These are phyloP conservation scores for Micromonas commoda DNA, from an alignment of 139 green algal species.

Conservation along the genomic window DNA sequence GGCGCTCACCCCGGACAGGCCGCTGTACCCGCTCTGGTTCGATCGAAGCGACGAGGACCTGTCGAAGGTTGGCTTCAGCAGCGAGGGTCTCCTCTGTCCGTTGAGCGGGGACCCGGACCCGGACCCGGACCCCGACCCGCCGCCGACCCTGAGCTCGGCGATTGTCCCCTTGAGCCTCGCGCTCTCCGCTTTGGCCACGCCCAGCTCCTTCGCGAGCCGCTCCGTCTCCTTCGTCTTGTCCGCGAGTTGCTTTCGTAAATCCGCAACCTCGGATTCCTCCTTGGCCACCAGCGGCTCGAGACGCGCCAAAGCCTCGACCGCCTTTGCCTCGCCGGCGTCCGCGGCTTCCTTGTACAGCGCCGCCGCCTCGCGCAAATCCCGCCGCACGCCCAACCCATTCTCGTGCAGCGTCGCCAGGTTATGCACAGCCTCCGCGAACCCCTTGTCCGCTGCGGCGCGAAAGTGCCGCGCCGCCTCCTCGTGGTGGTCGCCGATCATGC, in stretches of 20 bases:
- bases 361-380: neutral
- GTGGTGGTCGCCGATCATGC: neutral
- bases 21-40: neutral
- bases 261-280: neutral
- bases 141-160: neutral
- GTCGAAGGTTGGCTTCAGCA: neutral
- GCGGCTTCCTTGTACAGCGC: neutral
- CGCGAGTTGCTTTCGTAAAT: neutral
- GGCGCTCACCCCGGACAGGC: no score
- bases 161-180: neutral
- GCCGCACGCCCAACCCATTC: neutral
- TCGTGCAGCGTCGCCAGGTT: constrained; percentile 10
- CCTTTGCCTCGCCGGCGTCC: neutral
- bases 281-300: no score
- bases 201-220: neutral
- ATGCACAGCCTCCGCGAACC: constrained; percentile 1
- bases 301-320: neutral
- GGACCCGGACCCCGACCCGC: neutral
- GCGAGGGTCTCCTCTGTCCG: neutral
- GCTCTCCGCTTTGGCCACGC: neutral
- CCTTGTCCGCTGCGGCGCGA: neutral
- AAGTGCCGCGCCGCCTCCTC: neutral
- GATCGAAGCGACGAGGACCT: neutral
- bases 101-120: neutral
- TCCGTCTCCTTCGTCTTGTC: neutral